Evolutionary conservation across 805 yeast genomes (phyloP), one percentile per base, ranked within the genome.

Genomic region (Wickerhamomyces pijperi): DNA sequence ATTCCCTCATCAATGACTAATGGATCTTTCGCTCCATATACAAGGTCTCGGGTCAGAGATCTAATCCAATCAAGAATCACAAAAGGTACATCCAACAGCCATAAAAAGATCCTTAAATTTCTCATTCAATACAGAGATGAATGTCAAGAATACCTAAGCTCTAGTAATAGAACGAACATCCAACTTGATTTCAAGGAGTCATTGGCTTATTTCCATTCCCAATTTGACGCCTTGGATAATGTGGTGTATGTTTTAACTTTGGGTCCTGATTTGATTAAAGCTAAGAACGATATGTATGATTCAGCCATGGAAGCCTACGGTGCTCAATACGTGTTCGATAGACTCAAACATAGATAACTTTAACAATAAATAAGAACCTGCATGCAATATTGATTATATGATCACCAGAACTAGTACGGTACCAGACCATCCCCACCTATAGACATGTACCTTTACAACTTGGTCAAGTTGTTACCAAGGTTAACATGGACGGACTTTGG

Each of bases 401-500:
- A n/a, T n/a, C n/a, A n/a, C n/a, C n/a, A n/a, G n/a, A n/a, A n/a
- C n/a, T n/a, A n/a, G n/a, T n/a, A n/a, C n/a, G n/a, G 29, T 25
- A 25, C 29, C 29, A 25, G 29, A 9, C 29, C 23, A 28, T 28
- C n/a, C n/a, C n/a, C n/a, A 28, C 5, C 13, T 28, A 28, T 14
- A 14, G 7, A 2, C n/a, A 14, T 15, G 14, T 7, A 13, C 15
- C 33, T 16, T n/a, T 31, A 16, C 33, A 31, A 31, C 21, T 21
- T 18, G 43, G 34, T 50, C 39, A 53, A 42, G 36, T 43, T 48
- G 45, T 55, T 56, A 5, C 67, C 70, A 48, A 81, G 56, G 63
- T 82, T 84, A 44, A 87, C 78, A 50, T 82, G 84, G 41, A 78
- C 69, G 25, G 83, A 78, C 57, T 77, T 78, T 40, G 76, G 77